Base-by-base conservation (phyloP, 2,329 filamentous ascomycete species). In the Aspergillus jensenii region DNA sequence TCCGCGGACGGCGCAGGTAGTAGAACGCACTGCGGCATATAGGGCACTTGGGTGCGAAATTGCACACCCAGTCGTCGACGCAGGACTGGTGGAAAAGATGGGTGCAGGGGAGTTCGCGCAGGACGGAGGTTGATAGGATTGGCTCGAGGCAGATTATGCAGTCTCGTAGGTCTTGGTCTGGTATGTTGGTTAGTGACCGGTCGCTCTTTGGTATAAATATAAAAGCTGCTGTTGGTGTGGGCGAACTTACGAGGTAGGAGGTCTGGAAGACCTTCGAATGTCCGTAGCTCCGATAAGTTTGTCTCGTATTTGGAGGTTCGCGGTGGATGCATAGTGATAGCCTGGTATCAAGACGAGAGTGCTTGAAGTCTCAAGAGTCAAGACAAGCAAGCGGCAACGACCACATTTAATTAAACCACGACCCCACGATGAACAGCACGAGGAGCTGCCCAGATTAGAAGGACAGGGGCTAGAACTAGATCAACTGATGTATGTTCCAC, bases 51-150 rank as follows among this genome's bases (percentile, higher is more conserved):
- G 46, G 15, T 15, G 15, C 27, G 27, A 31, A 12, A 35, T 31
- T 37, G 31, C 46, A 35, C 15, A 49, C 12, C 46, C 46, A 49
- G 27, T 37, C 46, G 27, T 49, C 46, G 27, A 35, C 31, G 31
- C 46, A 49, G n/a, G 15, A 14, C 25, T 49, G 46, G 46, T 49
- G 46, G 46, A 49, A 49, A 3, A 49, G 46, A 49, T 49, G 46
- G 11, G n/a, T 35, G 8, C 46, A 49, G 3, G 46, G 46, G 21
- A 49, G 46, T 35, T 49, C 25, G 15, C 46, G 46, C 15, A 33
- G n/a, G n/a, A 21, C 9, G 6, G 46, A 49, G 37, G 46, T 49
- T 12, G 27, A 19, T 19, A 11, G 14, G 35, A 35, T 49, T 15
- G 46, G 43, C 14, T 49, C 46, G 27, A 49, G 46, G n/a, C 46